Percentiles rank a stretch among this genome's conserved stretches.
phyloP scores from a whole-genome alignment of 139 green algal genomes.

The Picochlorum sp. region DNA sequence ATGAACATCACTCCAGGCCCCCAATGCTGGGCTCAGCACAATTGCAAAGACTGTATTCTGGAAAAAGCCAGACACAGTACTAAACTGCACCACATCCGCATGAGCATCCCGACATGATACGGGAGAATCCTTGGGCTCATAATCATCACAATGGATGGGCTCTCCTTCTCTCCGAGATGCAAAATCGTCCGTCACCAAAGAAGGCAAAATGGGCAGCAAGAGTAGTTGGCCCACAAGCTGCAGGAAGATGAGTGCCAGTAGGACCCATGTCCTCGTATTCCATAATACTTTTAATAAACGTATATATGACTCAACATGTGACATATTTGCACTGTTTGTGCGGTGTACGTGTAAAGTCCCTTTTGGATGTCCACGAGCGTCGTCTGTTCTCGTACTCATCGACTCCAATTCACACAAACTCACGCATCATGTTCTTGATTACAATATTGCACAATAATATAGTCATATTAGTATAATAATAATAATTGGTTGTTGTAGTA shows the following conservation, averaged over 20 bases:
- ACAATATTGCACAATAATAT: no score
- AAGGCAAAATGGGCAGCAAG: constrained; percentile 47
- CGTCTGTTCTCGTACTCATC: no score
- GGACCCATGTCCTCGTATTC: constrained; percentile 21
- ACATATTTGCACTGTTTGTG: neutral
- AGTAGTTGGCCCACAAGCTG: constrained; percentile 20
- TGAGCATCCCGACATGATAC: constrained; percentile 48
- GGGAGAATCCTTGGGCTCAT: constrained; percentile 15
- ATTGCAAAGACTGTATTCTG: constrained; percentile 41
- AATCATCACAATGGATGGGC: constrained; percentile 56
- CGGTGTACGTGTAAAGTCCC: no score
- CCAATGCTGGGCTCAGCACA: constrained; percentile 54
- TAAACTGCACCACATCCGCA: constrained; percentile 44
- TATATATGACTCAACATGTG: neutral
- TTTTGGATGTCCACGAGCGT: no score
- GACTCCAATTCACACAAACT: no score
- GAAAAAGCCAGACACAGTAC: constrained; percentile 54
- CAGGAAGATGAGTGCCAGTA: constrained; percentile 27
- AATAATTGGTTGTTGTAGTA: no score
- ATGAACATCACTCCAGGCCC: constrained; percentile 53
- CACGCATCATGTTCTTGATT: no score
- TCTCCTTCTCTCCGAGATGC: constrained; percentile 41
- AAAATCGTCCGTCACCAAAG: constrained; percentile 72
- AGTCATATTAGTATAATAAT: no score
- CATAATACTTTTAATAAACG: constrained; percentile 11